Conservation (phyloP, 805 yeast species). For the Wickerhamiella parazyma region DNA sequence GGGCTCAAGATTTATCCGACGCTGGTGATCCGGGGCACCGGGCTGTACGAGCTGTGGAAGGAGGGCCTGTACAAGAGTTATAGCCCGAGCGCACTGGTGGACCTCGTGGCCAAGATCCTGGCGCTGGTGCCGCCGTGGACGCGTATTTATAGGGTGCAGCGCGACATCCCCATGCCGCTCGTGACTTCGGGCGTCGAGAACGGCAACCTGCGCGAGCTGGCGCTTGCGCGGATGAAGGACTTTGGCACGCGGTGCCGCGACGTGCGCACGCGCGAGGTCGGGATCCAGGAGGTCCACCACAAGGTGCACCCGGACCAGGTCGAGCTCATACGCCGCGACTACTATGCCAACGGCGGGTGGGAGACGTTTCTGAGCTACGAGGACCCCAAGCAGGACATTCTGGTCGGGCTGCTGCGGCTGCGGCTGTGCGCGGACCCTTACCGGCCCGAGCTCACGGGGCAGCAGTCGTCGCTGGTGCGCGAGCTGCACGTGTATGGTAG, state of each 20-base stretch:
- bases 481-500: conserved; percentile 96
- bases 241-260: conserved; percentile 93
- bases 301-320: conserved; percentile 95
- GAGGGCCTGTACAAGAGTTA: conserved; percentile 88
- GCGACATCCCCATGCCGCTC: conserved; percentile 98
- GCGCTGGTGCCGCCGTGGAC: conserved; percentile 99
- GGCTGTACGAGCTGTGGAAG: conserved; percentile 93
- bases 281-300: conserved; percentile 96
- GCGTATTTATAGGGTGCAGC: conserved; percentile 91
- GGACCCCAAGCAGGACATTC: conserved; percentile 91
- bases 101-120: conserved; percentile 86
- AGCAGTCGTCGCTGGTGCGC: conserved; percentile 87
- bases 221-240: conserved; percentile 94
- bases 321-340: conserved; percentile 87
- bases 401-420: conserved; percentile 78
- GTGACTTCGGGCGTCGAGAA: conserved; percentile 97
- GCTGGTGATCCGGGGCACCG: conserved; percentile 92
- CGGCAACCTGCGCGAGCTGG: conserved; percentile 90
- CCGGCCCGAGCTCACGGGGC: conserved; percentile 71
- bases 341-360: conserved; percentile 70
- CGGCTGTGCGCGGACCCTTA: conserved; percentile 84
- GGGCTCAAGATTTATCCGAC: conserved; percentile 95
- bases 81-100: conserved; percentile 86
- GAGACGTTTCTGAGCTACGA: conserved; percentile 87
- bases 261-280: conserved; percentile 95